These are phyloP conservation scores for Pythium phragmiticola DNA, from an alignment of 352 stramenopile genomes.

Conservation along the genomic window DNA sequence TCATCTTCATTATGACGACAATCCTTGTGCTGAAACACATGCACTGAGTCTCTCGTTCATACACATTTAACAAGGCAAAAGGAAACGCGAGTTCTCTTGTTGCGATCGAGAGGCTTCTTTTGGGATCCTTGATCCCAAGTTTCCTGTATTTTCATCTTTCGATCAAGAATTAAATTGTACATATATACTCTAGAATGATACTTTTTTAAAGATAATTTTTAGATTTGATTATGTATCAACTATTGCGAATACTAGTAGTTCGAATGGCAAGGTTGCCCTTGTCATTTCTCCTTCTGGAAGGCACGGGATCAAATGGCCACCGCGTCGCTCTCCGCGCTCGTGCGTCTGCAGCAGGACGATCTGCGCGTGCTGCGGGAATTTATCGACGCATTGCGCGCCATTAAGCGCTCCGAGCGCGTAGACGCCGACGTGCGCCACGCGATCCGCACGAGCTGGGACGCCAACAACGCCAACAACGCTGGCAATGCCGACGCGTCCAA, in stretches of 20 bases:
- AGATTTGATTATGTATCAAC: slow-evolving; percentile 13
- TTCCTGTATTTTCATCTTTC: neutral
- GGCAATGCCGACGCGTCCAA: slow-evolving; percentile 4
- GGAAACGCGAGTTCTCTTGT: neutral
- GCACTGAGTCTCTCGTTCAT: slow-evolving; percentile 31
- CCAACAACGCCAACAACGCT: slow-evolving; percentile 13
- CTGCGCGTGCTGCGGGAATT: slow-evolving; percentile 60
- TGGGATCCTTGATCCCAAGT: neutral
- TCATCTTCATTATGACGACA: slow-evolving; percentile 93
- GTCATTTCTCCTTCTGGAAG: slow-evolving; percentile 3
- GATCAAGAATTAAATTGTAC: neutral
- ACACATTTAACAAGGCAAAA: slow-evolving; percentile 4
- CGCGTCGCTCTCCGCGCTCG: slow-evolving; percentile 27
- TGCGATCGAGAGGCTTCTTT: neutral
- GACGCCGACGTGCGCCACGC: slow-evolving; percentile 28
- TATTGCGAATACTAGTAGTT: neutral
- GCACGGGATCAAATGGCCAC: neutral
- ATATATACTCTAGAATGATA: slow-evolving; percentile 1
- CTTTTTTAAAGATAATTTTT: too few species aligned
- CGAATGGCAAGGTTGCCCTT: slow-evolving; percentile 5
- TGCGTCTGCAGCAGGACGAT: slow-evolving; percentile 48
- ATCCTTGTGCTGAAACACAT: slow-evolving; percentile 92
- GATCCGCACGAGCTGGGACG: slow-evolving; percentile 22
- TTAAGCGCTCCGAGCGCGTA: slow-evolving; percentile 36
- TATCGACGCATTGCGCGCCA: slow-evolving; percentile 62